A percentile compares a stretch with the other conserved stretches of the same genome.
phyloP scores from a whole-genome alignment of 345 rosid species.

The Bretschneidera sinensis region DNA sequence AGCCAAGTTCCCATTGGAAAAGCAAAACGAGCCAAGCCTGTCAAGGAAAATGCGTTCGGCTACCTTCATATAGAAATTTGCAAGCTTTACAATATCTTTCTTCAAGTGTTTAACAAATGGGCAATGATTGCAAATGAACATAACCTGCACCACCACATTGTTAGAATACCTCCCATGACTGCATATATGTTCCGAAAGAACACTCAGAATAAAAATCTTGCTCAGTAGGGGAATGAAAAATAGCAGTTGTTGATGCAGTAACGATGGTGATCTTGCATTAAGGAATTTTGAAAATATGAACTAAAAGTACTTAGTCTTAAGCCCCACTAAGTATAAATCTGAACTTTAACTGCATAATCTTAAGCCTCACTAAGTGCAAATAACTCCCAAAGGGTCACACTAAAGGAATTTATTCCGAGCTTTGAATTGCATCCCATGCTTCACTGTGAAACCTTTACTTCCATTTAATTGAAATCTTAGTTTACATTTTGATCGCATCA shows the following conservation, averaged over 20 bases:
- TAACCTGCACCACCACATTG: slow-evolving; percentile 48
- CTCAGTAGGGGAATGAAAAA: background rate
- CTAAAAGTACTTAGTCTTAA: too few species aligned
- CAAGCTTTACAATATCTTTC: slow-evolving; percentile 74
- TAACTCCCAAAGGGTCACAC: too few species aligned
- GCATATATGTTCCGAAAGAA: background rate
- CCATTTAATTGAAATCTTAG: too few species aligned
- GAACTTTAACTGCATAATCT: too few species aligned
- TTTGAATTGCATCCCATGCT: too few species aligned
- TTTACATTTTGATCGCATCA: too few species aligned
- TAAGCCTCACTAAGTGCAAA: too few species aligned
- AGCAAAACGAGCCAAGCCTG: slow-evolving; percentile 10
- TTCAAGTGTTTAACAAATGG: slow-evolving; percentile 90
- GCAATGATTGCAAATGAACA: slow-evolving; percentile 92
- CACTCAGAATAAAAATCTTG: background rate
- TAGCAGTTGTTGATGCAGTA: background rate
- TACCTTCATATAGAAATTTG: slow-evolving; percentile 79
- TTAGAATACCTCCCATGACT: background rate
- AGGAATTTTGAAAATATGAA: too few species aligned
- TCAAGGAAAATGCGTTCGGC: slow-evolving; percentile 8
- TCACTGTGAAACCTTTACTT: too few species aligned
- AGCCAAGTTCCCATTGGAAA: slow-evolving; percentile 2
- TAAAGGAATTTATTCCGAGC: too few species aligned
- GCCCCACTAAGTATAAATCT: too few species aligned
- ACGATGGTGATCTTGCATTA: too few species aligned